A percentile compares a stretch with the other conserved stretches of the same genome.
phyloP scores from a whole-genome alignment of 2,329 filamentous ascomycete species.

The Penicillium expansum region DNA sequence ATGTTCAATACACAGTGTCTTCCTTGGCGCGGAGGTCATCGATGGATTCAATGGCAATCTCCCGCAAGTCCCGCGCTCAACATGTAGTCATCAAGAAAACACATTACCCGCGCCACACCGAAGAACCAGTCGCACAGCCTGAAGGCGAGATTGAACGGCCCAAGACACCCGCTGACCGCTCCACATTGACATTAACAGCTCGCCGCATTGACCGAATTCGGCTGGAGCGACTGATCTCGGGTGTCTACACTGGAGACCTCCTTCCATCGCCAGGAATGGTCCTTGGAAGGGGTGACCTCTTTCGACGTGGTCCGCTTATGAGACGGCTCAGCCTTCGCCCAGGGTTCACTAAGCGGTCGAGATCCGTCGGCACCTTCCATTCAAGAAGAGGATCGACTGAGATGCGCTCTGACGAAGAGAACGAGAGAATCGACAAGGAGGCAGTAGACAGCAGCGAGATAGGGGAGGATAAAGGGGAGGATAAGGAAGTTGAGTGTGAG shows the following conservation, averaged over 20 bases:
- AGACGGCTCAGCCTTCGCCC: slow-evolving; percentile 78
- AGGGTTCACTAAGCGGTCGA: slow-evolving; percentile 70
- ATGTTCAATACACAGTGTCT: slow-evolving; percentile 70
- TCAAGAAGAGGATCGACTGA: slow-evolving; percentile 14
- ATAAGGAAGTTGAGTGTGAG: slow-evolving; percentile 13
- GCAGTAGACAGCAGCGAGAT: slow-evolving; percentile 9
- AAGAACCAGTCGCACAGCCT: slow-evolving; percentile 44
- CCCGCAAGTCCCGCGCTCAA: slow-evolving; percentile 65
- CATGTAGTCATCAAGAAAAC: slow-evolving; percentile 89
- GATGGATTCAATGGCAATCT: slow-evolving; percentile 73
- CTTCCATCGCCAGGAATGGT: slow-evolving; percentile 83
- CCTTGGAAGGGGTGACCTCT: slow-evolving; percentile 63
- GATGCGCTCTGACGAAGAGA: slow-evolving; percentile 2
- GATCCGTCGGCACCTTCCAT: slow-evolving; percentile 47
- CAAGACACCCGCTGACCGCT: slow-evolving; percentile 71
- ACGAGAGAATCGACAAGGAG: slow-evolving; percentile 17
- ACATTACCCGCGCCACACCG: slow-evolving; percentile 60
- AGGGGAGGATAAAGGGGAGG: slow-evolving; percentile 11
- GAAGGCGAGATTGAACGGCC: slow-evolving; percentile 68
- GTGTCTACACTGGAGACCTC: slow-evolving; percentile 79
- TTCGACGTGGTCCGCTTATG: slow-evolving; percentile 76
- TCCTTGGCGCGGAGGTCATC: slow-evolving; percentile 59
- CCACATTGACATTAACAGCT: slow-evolving; percentile 69
- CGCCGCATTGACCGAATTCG: slow-evolving; percentile 71
- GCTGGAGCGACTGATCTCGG: slow-evolving; percentile 69